Evolutionary conservation across 2,329 filamentous ascomycete genomes (phyloP).

Genomic region (Calonectria leucothoes): DNA sequence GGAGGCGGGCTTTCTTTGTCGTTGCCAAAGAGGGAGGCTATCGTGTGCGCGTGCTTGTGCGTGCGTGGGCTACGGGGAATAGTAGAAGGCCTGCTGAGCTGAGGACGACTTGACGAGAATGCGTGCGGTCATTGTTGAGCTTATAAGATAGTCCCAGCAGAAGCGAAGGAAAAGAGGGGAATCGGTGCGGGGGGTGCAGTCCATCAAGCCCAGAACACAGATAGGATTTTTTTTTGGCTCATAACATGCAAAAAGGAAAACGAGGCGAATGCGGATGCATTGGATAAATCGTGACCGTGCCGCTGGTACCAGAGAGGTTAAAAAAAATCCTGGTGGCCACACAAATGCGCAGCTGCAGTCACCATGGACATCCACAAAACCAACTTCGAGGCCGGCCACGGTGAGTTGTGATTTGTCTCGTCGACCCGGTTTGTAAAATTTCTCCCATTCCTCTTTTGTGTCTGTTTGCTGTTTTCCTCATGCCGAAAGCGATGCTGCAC

Average conservation of each 20-base stretch:
- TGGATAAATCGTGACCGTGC: conserved; percentile 1
- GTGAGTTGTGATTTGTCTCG: background rate
- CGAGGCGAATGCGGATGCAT: background rate
- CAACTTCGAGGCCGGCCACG: background rate
- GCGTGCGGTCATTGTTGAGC: background rate
- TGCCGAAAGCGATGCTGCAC: background rate
- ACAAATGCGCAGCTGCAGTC: background rate
- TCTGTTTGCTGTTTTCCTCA: background rate
- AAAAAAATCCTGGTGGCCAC: background rate
- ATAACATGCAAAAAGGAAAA: background rate
- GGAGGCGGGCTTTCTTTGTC: background rate
- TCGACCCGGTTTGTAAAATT: background rate
- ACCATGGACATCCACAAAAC: background rate
- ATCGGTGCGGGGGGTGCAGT: conserved; percentile 1
- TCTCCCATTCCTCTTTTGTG: background rate
- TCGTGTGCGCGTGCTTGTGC: background rate
- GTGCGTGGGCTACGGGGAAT: background rate
- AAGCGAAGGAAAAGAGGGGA: conserved; percentile 1
- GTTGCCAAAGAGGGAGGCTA: background rate
- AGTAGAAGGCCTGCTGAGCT: background rate
- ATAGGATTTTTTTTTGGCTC: background rate
- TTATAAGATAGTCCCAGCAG: background rate
- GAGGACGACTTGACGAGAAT: background rate
- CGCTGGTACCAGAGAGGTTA: background rate
- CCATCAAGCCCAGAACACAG: background rate